Percentiles rank a stretch among this genome's conserved stretches.
Conservation (phyloP, 495 filamentous ascomycete species). For the Pseudoneurospora amorphoporcata region DNA sequence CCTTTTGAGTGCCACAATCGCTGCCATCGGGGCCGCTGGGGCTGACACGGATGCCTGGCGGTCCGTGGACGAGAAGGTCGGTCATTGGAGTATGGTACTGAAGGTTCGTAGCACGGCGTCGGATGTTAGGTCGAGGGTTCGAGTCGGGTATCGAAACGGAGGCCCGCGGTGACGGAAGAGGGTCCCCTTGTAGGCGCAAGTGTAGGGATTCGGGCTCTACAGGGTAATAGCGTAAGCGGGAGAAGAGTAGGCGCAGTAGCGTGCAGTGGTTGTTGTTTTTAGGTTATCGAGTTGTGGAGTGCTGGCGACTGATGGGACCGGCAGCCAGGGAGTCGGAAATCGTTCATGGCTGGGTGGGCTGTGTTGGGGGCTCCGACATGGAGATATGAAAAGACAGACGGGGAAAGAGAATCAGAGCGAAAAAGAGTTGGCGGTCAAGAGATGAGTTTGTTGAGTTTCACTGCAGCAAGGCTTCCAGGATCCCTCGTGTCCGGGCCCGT, state of each 20-base stretch:
- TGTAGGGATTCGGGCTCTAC: not conserved
- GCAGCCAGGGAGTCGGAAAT: not conserved
- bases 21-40: not conserved
- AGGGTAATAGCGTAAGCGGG: not conserved
- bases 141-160: not conserved
- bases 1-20: conserved; percentile 2
- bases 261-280: not conserved
- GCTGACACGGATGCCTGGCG: conserved; percentile 6
- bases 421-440: not conserved
- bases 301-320: not conserved
- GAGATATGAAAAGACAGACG: not conserved
- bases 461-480: not conserved
- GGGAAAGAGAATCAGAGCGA: not conserved
- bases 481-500: not conserved
- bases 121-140: not conserved
- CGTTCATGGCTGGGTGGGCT: not conserved
- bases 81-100: conserved; percentile 9
- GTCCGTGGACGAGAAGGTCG: conserved; percentile 15
- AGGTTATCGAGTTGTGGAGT: not conserved
- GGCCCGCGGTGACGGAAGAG: not conserved
- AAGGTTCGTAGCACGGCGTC: not conserved
- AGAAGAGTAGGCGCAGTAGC: not conserved
- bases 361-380: not conserved
- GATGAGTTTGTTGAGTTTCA: not conserved
- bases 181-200: not conserved